A percentile compares a stretch with the other conserved stretches of the same genome.
Evolutionary conservation across 1,139 yeast species (phyloP).

Genomic region (Candida anutae): DNA sequence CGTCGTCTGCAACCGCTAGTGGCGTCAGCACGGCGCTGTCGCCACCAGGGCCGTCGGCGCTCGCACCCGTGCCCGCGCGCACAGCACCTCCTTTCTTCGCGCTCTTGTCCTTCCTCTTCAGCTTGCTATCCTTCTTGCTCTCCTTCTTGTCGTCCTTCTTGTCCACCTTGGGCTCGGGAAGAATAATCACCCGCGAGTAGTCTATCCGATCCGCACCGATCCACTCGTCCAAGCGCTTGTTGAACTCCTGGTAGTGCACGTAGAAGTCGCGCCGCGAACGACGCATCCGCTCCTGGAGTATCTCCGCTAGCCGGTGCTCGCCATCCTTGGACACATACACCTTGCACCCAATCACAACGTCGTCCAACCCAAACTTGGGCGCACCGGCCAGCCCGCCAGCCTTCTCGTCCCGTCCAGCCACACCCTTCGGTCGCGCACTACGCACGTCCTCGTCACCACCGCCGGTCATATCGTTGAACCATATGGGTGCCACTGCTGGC

Average conservation of each 20-base stretch:
- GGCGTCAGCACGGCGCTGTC: slow-evolving; percentile 13
- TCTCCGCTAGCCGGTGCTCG: slow-evolving; percentile 74
- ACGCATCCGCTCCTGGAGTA: slow-evolving; percentile 66
- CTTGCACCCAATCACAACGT: slow-evolving; percentile 66
- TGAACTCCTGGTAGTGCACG: slow-evolving; percentile 90
- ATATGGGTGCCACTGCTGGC: too few species aligned
- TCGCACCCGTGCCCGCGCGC: too few species aligned
- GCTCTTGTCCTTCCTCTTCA: slow-evolving; percentile 5
- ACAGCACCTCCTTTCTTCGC: slow-evolving; percentile 2
- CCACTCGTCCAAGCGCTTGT: slow-evolving; percentile 92
- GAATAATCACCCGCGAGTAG: slow-evolving; percentile 54
- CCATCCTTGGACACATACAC: slow-evolving; percentile 77
- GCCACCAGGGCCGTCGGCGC: too few species aligned
- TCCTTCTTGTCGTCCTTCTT: slow-evolving; percentile 21
- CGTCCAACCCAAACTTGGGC: slow-evolving; percentile 29
- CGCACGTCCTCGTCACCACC: too few species aligned
- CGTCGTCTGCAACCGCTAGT: slow-evolving; percentile 39
- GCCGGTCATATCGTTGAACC: too few species aligned
- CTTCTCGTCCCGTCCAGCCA: too few species aligned
- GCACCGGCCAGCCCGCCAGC: too few species aligned
- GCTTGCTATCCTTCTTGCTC: slow-evolving; percentile 7
- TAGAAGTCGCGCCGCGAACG: slow-evolving; percentile 77
- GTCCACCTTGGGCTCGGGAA: slow-evolving; percentile 61
- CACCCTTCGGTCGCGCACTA: too few species aligned
- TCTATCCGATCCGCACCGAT: slow-evolving; percentile 65